phyloP scores from a whole-genome alignment of 306 rosid genomes.

The Pterocarpus santalinus region DNA sequence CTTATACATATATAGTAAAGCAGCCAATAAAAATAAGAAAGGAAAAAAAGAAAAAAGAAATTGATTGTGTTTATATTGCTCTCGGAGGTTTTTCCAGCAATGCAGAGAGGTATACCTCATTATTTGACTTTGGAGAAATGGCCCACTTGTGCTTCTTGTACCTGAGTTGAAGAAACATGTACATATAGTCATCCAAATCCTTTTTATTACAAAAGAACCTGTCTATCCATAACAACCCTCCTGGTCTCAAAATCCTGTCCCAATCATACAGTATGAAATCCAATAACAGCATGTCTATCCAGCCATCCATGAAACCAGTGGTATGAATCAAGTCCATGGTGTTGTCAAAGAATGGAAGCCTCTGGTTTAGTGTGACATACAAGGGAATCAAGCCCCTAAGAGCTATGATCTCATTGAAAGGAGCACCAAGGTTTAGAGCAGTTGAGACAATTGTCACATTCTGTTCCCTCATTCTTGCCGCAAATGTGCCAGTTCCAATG shows the following conservation, averaged over 20 bases:
- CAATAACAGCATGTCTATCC: slow-evolving; percentile 80
- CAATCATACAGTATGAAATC: slow-evolving; percentile 89
- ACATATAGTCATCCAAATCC: slow-evolving; percentile 88
- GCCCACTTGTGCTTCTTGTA: slow-evolving; percentile 92
- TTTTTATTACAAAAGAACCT: slow-evolving; percentile 74
- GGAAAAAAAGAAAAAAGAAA: not conserved
- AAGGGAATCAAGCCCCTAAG: slow-evolving; percentile 87
- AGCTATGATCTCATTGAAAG: slow-evolving; percentile 90
- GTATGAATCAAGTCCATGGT: slow-evolving; percentile 91
- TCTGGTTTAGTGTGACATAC: slow-evolving; percentile 74
- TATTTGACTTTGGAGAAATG: slow-evolving; percentile 76
- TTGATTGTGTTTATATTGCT: slow-evolving; percentile 62
- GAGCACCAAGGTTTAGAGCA: slow-evolving; percentile 93
- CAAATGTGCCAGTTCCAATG: slow-evolving; percentile 85
- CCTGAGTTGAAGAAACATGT: slow-evolving; percentile 93
- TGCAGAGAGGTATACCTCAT: slow-evolving; percentile 86
- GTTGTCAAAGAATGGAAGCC: slow-evolving; percentile 90
- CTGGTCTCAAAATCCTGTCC: slow-evolving; percentile 88
- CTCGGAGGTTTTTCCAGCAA: slow-evolving; percentile 94
- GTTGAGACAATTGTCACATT: slow-evolving; percentile 80
- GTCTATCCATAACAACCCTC: slow-evolving; percentile 88
- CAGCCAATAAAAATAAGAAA: not conserved
- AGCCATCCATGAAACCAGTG: slow-evolving; percentile 83
- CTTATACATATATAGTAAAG: slow-evolving; percentile 11
- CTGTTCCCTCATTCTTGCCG: slow-evolving; percentile 91